Evolutionary conservation across 2,329 filamentous ascomycete species (phyloP).

Genomic region (Spiromastix sp.): DNA sequence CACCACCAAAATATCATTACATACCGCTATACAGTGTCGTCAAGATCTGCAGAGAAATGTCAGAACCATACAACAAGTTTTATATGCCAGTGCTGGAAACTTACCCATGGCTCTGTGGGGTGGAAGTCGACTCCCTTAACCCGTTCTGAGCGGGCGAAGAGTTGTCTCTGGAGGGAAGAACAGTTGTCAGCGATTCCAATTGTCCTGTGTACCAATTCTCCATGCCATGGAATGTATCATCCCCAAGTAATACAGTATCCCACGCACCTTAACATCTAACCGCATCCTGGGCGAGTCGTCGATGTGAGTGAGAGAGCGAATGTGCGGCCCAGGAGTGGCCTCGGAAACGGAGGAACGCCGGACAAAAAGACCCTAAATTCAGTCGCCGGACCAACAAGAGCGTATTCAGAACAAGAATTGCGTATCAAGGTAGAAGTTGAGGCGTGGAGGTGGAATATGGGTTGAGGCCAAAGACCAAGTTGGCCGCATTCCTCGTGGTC

Average conservation of each 20-base stretch:
- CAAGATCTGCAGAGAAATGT: constrained; percentile 48
- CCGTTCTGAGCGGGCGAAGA: constrained; percentile 83
- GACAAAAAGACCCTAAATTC: constrained; percentile 14
- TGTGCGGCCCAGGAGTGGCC: constrained; percentile 25
- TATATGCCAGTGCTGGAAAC: constrained; percentile 11
- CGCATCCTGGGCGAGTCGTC: constrained; percentile 39
- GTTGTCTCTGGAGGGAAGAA: constrained; percentile 52
- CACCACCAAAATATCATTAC: constrained; percentile 22
- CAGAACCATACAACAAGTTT: constrained; percentile 14
- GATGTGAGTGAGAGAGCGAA: constrained; percentile 8
- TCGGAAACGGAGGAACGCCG: constrained; percentile 18
- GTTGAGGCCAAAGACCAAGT: constrained; percentile 9
- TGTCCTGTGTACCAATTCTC: constrained; percentile 1
- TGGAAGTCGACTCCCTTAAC: constrained; percentile 98
- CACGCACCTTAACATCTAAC: constrained; percentile 49
- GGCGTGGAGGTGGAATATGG: constrained; percentile 2
- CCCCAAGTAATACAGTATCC: not conserved
- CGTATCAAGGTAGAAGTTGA: constrained; percentile 3
- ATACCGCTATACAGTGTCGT: constrained; percentile 93
- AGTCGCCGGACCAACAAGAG: constrained; percentile 1
- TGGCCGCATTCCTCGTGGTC: constrained; percentile 18
- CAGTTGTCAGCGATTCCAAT: constrained; percentile 27
- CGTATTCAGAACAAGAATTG: not conserved
- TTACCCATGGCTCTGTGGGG: constrained; percentile 88
- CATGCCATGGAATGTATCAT: constrained; percentile 2